Evolutionary conservation across 2,329 filamentous ascomycete genomes (phyloP).

Genomic region (Nothophaeocryptopus gaeumannii): DNA sequence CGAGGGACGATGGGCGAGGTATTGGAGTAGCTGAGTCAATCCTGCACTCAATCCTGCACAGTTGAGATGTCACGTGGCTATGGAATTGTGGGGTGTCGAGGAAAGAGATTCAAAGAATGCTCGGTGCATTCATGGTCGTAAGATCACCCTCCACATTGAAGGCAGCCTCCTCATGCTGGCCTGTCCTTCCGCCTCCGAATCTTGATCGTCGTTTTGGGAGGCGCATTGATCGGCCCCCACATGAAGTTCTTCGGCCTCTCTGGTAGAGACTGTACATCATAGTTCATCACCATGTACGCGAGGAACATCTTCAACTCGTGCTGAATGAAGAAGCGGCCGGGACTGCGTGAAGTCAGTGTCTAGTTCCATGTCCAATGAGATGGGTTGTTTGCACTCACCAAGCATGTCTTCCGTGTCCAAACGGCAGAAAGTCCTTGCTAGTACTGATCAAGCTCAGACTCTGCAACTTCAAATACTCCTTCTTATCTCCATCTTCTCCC

Average conservation of each 20-base stretch:
- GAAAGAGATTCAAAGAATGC: no score
- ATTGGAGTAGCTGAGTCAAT: constrained; percentile 32
- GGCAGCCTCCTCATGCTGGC: no score
- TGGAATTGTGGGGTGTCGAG: no score
- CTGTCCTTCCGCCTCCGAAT: constrained; percentile 1
- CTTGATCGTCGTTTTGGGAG: neutral
- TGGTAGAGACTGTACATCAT: constrained; percentile 33
- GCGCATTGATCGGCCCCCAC: constrained; percentile 3
- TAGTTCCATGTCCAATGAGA: neutral
- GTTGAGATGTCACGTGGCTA: no score
- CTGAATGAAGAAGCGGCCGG: constrained; percentile 33
- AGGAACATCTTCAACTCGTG: constrained; percentile 35
- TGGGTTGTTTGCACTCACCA: constrained; percentile 17
- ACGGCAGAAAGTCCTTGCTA: constrained; percentile 31
- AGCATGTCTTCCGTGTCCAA: constrained; percentile 33
- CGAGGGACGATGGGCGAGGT: constrained; percentile 45
- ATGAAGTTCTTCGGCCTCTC: constrained; percentile 8
- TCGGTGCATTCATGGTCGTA: no score
- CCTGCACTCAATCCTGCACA: no score
- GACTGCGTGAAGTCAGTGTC: constrained; percentile 23
- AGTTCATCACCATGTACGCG: constrained; percentile 38
- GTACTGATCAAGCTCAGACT: constrained; percentile 28
- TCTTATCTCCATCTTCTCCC: constrained; percentile 7
- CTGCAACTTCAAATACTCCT: constrained; percentile 25
- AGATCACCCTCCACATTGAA: no score